Percentiles rank a stretch among this genome's conserved stretches.
These are phyloP conservation scores for Stagonosporopsis vannaccii DNA, from an alignment of 2,329 filamentous ascomycete species.

Conservation along the genomic window DNA sequence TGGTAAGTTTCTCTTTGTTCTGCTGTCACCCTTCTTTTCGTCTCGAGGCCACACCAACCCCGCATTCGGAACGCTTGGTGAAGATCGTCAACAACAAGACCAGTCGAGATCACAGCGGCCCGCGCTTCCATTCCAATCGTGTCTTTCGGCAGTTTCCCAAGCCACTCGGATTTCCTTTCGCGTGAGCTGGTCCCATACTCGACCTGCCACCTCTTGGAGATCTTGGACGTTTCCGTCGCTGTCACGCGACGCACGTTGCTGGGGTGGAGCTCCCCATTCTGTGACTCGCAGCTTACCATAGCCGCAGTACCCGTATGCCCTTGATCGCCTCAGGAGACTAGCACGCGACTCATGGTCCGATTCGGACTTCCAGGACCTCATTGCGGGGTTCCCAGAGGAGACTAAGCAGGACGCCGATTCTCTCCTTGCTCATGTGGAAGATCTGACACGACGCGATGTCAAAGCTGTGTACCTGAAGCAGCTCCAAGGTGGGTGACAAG, in stretches of 20 bases:
- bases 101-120: conserved; percentile 32
- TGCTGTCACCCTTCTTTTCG: conserved; percentile 22
- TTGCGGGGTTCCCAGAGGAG: conserved; percentile 73
- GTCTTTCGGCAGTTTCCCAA: conserved; percentile 18
- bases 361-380: conserved; percentile 70
- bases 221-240: conserved; percentile 30
- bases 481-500: conserved; percentile 62
- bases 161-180: conserved; percentile 38
- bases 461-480: conserved; percentile 81
- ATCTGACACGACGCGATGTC: conserved; percentile 74
- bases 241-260: conserved; percentile 40
- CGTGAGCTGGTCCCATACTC: conserved; percentile 24
- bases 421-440: conserved; percentile 71
- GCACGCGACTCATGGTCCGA: conserved; percentile 72
- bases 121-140: conserved; percentile 30
- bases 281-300: conserved; percentile 40
- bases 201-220: conserved; percentile 26
- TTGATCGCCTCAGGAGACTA: conserved; percentile 69
- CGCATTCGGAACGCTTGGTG: conserved; percentile 34
- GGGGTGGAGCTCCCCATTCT: conserved; percentile 24
- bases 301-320: conserved; percentile 77
- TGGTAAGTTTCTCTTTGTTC: conserved; percentile 65
- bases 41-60: conserved; percentile 37
- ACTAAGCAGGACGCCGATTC: conserved; percentile 65
- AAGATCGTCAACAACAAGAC: conserved; percentile 35